phyloP scores from a whole-genome alignment of 176 grass and related monocot species.

The Cenchrus fungigraminus region DNA sequence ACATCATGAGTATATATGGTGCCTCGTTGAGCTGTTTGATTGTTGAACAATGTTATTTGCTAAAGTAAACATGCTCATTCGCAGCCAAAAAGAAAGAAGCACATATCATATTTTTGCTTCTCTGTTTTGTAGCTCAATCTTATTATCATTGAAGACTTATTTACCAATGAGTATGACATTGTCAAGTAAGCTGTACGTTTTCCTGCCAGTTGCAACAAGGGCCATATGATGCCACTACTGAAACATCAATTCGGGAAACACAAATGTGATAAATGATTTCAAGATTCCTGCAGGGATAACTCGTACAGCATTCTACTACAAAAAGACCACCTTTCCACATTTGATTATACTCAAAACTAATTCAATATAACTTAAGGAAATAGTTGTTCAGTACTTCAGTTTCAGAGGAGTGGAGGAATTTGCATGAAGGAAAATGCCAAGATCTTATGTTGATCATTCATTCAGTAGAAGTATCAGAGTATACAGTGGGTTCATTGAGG shows the following conservation, averaged over 20 bases:
- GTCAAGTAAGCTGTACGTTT: slow-evolving; percentile 1
- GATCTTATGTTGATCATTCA: slow-evolving; percentile 9
- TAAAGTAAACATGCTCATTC: not conserved
- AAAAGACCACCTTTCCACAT: not conserved
- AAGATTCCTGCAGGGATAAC: not conserved
- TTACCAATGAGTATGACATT: not conserved
- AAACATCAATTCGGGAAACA: not conserved
- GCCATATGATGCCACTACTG: not conserved
- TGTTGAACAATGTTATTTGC: not conserved
- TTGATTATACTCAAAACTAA: not conserved
- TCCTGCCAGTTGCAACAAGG: no score
- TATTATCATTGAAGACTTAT: not conserved
- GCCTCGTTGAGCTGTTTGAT: not conserved
- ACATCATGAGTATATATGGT: not conserved
- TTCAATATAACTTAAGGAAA: not conserved
- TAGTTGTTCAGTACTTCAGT: not conserved
- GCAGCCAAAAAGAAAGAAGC: not conserved
- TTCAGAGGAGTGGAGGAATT: not conserved
- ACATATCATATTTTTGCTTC: not conserved
- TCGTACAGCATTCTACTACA: not conserved
- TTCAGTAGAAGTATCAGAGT: not conserved
- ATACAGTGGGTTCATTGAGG: not conserved
- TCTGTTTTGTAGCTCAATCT: not conserved
- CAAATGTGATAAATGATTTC: not conserved
- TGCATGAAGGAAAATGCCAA: not conserved